Base-by-base conservation (phyloP, 345 rosid species). In the Eucalyptus erythrocorys region DNA sequence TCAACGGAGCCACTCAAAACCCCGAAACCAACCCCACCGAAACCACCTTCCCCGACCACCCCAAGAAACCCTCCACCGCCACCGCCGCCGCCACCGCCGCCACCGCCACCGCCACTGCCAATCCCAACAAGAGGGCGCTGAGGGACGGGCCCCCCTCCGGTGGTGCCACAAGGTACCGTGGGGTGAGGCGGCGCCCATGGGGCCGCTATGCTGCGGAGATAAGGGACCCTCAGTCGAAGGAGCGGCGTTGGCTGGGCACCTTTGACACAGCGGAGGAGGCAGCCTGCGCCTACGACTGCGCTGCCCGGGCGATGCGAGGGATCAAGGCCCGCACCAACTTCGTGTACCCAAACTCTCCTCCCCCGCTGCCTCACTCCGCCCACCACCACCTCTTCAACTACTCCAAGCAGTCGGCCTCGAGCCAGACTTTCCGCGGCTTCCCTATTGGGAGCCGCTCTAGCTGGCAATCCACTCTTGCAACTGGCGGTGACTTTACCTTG, bases 191-290 rank as follows among this genome's bases (percentile, higher is more conserved):
- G 21, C 91, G 99, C 80, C 99, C 99, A 0, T 98, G 99, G 99
- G 99, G 99, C 5, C 96, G 99, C 5, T 97, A 94, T n/a, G 99
- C 99, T 6, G 99, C 99, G 5, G 99, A 98, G 94, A 98, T 98
- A 90, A 93, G 99, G 37, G 99, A 98, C 87, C 99, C 99, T 1
- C 92, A 91, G 87, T 94, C 98, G 2, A 98, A 95, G 91, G 99
- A 96, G 90, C 92, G 99, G 90, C 93, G 98, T 3, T 98, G 99
- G 99, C 95, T 98, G 3, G 99, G 99, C 24, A 98, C 99, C n/a
- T 98, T 97, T 32, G 99, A 98, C 92, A 98, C 99, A 11, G 99
- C 99, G 2, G 99, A 98, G 92, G 95, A 98, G 89, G 99, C 99
- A 3, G 99, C 99, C 21, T 95, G 97, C 68, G 99, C 99, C 34